Conservation (phyloP, 2,329 filamentous ascomycete genomes). For the Tolypocladium sp. region DNA sequence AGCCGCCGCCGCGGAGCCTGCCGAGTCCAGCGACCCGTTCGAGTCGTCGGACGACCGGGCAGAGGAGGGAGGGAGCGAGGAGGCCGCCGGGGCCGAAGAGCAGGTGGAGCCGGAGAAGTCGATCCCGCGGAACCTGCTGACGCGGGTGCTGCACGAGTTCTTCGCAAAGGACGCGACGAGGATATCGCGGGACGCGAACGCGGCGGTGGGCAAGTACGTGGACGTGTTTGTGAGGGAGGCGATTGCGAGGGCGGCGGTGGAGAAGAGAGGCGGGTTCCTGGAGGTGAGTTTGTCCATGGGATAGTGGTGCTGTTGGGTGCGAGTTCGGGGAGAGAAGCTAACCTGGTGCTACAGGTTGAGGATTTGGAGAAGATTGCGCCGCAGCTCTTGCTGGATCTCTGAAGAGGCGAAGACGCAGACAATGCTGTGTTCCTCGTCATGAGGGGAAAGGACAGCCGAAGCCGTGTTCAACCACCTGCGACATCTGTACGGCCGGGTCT, state of each 20-base stretch:
- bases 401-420: conserved; percentile 12
- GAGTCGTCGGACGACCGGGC: conserved; percentile 23
- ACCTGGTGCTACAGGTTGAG: conserved; percentile 50
- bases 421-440: too few species aligned
- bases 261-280: conserved; percentile 61
- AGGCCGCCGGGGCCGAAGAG: conserved; percentile 16
- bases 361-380: conserved; percentile 83
- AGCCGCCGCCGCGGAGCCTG: conserved; percentile 12
- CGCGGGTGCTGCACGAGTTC: conserved; percentile 67
- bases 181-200: conserved; percentile 69
- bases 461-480: not conserved
- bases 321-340: conserved; percentile 1
- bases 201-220: conserved; percentile 72
- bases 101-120: conserved; percentile 29
- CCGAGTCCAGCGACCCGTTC: conserved; percentile 24
- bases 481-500: not conserved
- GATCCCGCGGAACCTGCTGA: conserved; percentile 67
- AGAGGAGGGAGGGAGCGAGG: conserved; percentile 7
- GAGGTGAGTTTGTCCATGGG: conserved; percentile 46
- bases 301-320: not conserved
- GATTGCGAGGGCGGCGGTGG: conserved; percentile 67
- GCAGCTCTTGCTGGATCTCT: conserved; percentile 81
- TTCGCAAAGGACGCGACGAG: conserved; percentile 65
- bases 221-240: conserved; percentile 88
- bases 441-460: not conserved